phyloP scores from a whole-genome alignment of 1,284 basidiomycete species.

The Rhodotorula glutinis region DNA sequence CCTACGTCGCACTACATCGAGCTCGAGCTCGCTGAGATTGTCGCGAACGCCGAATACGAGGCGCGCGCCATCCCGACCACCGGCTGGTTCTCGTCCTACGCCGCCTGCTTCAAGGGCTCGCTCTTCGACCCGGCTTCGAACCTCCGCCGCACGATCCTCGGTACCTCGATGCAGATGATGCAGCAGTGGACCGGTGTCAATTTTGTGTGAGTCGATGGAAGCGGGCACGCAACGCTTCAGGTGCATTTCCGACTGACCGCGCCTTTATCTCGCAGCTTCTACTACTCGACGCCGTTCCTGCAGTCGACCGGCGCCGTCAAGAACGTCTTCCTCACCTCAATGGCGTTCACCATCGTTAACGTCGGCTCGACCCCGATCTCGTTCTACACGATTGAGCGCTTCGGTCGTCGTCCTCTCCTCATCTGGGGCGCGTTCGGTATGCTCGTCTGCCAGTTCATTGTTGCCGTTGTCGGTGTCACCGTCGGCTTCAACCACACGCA shows the following conservation, averaged over 20 bases:
- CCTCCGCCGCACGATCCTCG: conserved; percentile 43
- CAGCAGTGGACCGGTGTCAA: conserved; percentile 46
- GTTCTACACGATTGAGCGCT: conserved; percentile 46
- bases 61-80: conserved; percentile 30
- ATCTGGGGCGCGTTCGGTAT: conserved; percentile 69
- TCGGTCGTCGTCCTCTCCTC: conserved; percentile 51
- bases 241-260: conserved; percentile 33
- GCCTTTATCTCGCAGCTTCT: conserved; percentile 37
- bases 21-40: conserved; percentile 41
- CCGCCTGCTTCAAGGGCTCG: conserved; percentile 39
- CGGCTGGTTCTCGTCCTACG: conserved; percentile 28
- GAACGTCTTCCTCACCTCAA: conserved; percentile 48
- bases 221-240: too few species aligned
- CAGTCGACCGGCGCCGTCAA: conserved; percentile 41
- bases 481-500: conserved; percentile 36
- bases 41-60: conserved; percentile 43
- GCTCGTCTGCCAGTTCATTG: conserved; percentile 51
- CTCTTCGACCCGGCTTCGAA: conserved; percentile 39
- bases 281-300: conserved; percentile 39
- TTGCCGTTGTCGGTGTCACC: conserved; percentile 44
- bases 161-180: conserved; percentile 44
- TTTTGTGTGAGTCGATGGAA: too few species aligned
- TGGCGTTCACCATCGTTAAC: conserved; percentile 44
- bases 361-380: conserved; percentile 48
- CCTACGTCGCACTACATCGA: conserved; percentile 37